phyloP scores from a whole-genome alignment of 352 stramenopile species.

The Pythium sp. region DNA sequence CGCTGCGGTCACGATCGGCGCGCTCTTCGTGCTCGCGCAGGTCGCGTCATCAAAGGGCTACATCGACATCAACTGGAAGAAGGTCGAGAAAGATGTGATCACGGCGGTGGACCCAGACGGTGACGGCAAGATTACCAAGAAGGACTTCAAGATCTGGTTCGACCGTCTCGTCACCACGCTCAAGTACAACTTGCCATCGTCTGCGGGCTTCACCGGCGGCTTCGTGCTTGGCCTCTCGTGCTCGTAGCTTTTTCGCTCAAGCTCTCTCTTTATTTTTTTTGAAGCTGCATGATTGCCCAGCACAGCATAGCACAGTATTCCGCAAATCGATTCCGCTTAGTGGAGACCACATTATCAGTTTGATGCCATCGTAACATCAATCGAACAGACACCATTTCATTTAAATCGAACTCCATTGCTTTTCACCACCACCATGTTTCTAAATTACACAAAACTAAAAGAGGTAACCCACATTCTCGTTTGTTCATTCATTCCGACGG shows the following conservation, averaged over 20 bases:
- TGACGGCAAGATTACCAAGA: slow-evolving; percentile 82
- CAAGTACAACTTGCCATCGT: slow-evolving; percentile 84
- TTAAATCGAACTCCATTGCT: background rate
- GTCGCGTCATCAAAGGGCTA: slow-evolving; percentile 81
- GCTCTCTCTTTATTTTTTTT: background rate
- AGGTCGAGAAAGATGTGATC: slow-evolving; percentile 86
- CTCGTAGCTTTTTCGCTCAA: slow-evolving; percentile 27
- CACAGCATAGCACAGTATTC: background rate
- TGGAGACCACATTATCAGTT: background rate
- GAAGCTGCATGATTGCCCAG: background rate
- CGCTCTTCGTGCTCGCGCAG: slow-evolving; percentile 70
- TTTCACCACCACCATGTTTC: background rate
- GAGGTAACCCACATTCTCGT: background rate
- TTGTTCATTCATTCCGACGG: slow-evolving; percentile 39
- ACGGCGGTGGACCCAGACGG: slow-evolving; percentile 76
- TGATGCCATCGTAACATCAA: slow-evolving; percentile 2
- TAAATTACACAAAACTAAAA: slow-evolving; percentile 2
- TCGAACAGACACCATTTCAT: background rate
- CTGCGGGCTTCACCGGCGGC: slow-evolving; percentile 68
- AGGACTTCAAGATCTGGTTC: slow-evolving; percentile 80
- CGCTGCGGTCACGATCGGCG: slow-evolving; percentile 69
- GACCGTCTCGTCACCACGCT: slow-evolving; percentile 64
- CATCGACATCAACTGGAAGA: slow-evolving; percentile 89
- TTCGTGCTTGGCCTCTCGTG: slow-evolving; percentile 73
- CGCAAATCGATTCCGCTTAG: background rate